A percentile compares a stretch with the other conserved stretches of the same genome.
phyloP scores from a whole-genome alignment of 148 eudicot species.

The Chenopodium berlandieri region DNA sequence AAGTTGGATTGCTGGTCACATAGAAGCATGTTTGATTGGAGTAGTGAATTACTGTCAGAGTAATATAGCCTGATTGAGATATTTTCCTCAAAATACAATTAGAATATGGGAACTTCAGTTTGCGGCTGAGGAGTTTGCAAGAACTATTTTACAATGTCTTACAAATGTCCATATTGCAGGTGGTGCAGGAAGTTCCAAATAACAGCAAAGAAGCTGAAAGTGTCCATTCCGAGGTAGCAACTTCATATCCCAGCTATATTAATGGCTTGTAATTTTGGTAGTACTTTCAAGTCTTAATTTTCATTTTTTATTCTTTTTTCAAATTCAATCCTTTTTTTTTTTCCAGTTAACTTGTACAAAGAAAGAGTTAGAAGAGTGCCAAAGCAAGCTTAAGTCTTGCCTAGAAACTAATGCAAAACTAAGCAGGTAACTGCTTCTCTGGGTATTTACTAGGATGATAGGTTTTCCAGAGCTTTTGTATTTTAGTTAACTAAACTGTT shows the following conservation, averaged over 20 bases:
- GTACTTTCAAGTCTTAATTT: slow-evolving; percentile 3
- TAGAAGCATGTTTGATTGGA: background rate
- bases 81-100: background rate
- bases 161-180: background rate
- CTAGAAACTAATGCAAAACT: slow-evolving; percentile 59
- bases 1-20: background rate
- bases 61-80: background rate
- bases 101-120: background rate
- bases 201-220: slow-evolving; percentile 32
- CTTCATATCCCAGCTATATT: background rate
- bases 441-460: background rate
- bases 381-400: slow-evolving; percentile 59
- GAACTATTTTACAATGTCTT: background rate
- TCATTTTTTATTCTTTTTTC: background rate
- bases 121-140: background rate
- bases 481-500: background rate
- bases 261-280: background rate
- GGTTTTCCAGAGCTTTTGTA: background rate
- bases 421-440: slow-evolving; percentile 43
- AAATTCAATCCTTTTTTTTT: too few relatives aligned
- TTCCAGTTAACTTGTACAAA: slow-evolving; percentile 46
- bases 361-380: slow-evolving; percentile 59
- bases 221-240: slow-evolving; percentile 50
- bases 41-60: background rate
- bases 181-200: slow-evolving; percentile 38